A percentile compares a stretch with the other conserved stretches of the same genome.
Evolutionary conservation across 768 basidiomycete genomes (phyloP).

Genomic region (Suillus decipiens): DNA sequence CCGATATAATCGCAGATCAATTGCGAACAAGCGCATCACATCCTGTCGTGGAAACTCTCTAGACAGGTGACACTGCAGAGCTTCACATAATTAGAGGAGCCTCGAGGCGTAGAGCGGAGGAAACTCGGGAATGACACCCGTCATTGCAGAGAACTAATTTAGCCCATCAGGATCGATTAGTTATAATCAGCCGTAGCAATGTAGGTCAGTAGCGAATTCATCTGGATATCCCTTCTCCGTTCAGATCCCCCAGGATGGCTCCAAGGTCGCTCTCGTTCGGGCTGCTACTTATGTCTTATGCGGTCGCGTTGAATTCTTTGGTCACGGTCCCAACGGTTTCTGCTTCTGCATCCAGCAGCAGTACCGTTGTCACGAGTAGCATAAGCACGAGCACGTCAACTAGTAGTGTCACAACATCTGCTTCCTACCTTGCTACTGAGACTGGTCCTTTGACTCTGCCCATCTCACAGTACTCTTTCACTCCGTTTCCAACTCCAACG

Average conservation of each 20-base stretch:
- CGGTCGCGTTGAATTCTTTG: neutral
- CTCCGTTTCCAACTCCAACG: constrained; percentile 63
- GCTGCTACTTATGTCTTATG: constrained; percentile 16
- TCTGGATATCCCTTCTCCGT: constrained; percentile 7
- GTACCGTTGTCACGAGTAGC: constrained; percentile 12
- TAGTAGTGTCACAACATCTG: neutral
- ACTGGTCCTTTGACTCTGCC: constrained; percentile 36
- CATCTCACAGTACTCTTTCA: constrained; percentile 47
- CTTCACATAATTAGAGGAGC: neutral
- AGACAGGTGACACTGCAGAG: neutral
- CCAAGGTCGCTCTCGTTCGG: constrained; percentile 15
- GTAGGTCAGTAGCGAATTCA: neutral
- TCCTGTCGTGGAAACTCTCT: neutral
- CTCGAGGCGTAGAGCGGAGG: neutral
- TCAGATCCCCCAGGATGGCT: constrained; percentile 19
- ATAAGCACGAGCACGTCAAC: constrained; percentile 2
- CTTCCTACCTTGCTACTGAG: constrained; percentile 16
- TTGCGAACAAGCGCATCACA: neutral
- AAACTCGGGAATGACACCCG: neutral
- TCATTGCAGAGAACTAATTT: constrained; percentile 6
- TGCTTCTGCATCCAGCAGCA: constrained; percentile 8
- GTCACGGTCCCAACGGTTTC: constrained; percentile 9
- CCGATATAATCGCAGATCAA: neutral
- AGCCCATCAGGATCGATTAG: neutral
- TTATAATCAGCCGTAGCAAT: constrained; percentile 10